phyloP scores from a whole-genome alignment of 352 stramenopile species.

The Phytophthora fragariae region DNA sequence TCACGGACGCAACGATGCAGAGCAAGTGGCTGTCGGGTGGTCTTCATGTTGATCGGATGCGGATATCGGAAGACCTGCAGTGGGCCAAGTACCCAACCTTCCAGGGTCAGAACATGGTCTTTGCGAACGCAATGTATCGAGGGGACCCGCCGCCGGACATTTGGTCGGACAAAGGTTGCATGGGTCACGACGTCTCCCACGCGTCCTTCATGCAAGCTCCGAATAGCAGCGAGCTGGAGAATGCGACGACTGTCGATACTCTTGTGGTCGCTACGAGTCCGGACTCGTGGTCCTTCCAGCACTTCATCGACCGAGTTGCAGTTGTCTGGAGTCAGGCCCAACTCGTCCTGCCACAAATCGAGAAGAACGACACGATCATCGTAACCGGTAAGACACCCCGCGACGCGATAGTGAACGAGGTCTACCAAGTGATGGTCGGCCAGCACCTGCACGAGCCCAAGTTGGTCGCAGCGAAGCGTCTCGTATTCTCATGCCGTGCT shows the following conservation, averaged over 20 bases:
- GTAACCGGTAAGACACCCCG: conserved; percentile 23
- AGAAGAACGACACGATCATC: conserved; percentile 31
- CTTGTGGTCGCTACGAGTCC: conserved; percentile 35
- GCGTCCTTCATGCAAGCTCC: conserved; percentile 24
- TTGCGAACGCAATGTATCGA: conserved; percentile 28
- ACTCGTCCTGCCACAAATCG: conserved; percentile 26
- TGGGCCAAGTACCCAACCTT: conserved; percentile 34
- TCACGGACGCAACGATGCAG: conserved; percentile 9
- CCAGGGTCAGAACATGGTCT: conserved; percentile 40
- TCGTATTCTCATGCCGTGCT: conserved; percentile 42
- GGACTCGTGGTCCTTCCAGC: conserved; percentile 45
- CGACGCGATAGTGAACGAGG: conserved; percentile 37
- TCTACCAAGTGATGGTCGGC: conserved; percentile 37
- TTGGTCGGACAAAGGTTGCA: conserved; percentile 34
- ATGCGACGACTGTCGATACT: conserved; percentile 25
- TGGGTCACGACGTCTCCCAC: conserved; percentile 33
- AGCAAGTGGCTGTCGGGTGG: conserved; percentile 25
- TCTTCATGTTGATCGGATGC: conserved; percentile 33
- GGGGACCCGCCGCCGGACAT: conserved; percentile 33
- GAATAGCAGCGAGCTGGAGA: conserved; percentile 7
- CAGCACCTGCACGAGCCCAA: conserved; percentile 21
- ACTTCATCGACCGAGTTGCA: conserved; percentile 42
- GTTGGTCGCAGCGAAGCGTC: conserved; percentile 21
- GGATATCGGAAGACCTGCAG: conserved; percentile 26
- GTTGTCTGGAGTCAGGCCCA: conserved; percentile 43